Base-by-base conservation (phyloP, 257 asterid genomes). In the Gentiana dahurica region DNA sequence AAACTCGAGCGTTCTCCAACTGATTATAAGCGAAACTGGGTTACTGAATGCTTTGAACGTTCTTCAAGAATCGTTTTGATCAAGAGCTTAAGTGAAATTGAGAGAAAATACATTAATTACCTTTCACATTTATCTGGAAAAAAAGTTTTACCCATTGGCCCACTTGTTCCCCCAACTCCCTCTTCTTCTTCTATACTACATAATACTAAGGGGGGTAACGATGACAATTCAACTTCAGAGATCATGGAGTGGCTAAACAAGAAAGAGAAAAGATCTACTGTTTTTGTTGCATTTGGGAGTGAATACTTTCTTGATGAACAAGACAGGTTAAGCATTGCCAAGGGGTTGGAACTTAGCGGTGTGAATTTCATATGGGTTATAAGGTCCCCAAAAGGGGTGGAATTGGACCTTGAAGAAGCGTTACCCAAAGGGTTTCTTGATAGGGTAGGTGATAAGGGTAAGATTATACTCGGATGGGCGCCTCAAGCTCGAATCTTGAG, bases 251-350 rank as follows among this genome's bases (percentile, higher is more conserved):
- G 81, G 81, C 67, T 80, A 0, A 67, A 72, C 3, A 49, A 62
- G 7, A 77, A 77, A 52, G 62, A 46, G 0, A 36, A 61, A 34
- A 15, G 50, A 1, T 76, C 81, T 1, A 70, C 77, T 3, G 61
- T 80, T 5, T 74, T 71, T 51, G 80, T 80, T 24, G 77, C 79
- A 0, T 77, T 80, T 67, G 81, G 83, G 59, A 80, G 77, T 37
- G 86, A 80, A 46, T 71, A 61, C 56, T 80, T 77, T 50, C 65
- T 80, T 11, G 49, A 55, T 1, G 63, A 54, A 2, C 75, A 77
- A 4, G 81, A 77, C 2, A 71, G 69, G 52, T 2, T 13, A 13
- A 76, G 67, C 50, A 56, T 80, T 39, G 84, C 81, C 3, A 59
- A 33, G 33, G 84, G 84, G 0, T 48, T 77, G 43, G 87, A 80